Conservation (phyloP, 2,329 filamentous ascomycete genomes). For the Colletotrichum orbiculare region DNA sequence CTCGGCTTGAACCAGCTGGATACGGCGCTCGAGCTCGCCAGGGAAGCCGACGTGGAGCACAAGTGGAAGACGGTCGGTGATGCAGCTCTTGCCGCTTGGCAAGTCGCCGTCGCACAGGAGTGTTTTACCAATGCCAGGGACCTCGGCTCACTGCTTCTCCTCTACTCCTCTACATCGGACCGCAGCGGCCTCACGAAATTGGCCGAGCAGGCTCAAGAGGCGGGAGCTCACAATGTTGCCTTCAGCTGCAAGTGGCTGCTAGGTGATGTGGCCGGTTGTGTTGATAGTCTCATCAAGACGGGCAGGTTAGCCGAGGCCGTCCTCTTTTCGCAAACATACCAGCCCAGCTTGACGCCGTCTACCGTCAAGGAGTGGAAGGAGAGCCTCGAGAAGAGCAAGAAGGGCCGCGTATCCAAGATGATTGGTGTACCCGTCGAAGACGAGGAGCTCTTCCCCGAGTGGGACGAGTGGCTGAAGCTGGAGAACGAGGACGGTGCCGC, state of each 20-base stretch:
- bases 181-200: slow-evolving; percentile 78
- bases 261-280: slow-evolving; percentile 83
- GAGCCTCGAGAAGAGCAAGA: slow-evolving; percentile 84
- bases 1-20: slow-evolving; percentile 85
- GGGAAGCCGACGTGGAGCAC: slow-evolving; percentile 87
- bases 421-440: slow-evolving; percentile 86
- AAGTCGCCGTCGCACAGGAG: slow-evolving; percentile 87
- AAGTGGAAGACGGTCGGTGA: slow-evolving; percentile 99
- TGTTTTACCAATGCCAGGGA: slow-evolving; percentile 94
- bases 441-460: slow-evolving; percentile 93
- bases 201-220: slow-evolving; percentile 78
- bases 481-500: slow-evolving; percentile 75
- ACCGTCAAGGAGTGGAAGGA: slow-evolving; percentile 86
- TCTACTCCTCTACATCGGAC: slow-evolving; percentile 89
- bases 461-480: slow-evolving; percentile 88
- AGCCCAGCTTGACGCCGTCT: slow-evolving; percentile 77
- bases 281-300: slow-evolving; percentile 82
- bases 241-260: slow-evolving; percentile 92
- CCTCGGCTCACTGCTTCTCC: slow-evolving; percentile 85
- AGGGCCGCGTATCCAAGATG: slow-evolving; percentile 84
- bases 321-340: slow-evolving; percentile 94
- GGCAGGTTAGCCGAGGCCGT: slow-evolving; percentile 86
- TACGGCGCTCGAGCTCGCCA: slow-evolving; percentile 86
- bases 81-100: slow-evolving; percentile 86
- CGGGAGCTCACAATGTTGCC: slow-evolving; percentile 89